Evolutionary conservation across 345 rosid species (phyloP), one percentile per base, ranked within the genome.

Genomic region (Populus euphratica): DNA sequence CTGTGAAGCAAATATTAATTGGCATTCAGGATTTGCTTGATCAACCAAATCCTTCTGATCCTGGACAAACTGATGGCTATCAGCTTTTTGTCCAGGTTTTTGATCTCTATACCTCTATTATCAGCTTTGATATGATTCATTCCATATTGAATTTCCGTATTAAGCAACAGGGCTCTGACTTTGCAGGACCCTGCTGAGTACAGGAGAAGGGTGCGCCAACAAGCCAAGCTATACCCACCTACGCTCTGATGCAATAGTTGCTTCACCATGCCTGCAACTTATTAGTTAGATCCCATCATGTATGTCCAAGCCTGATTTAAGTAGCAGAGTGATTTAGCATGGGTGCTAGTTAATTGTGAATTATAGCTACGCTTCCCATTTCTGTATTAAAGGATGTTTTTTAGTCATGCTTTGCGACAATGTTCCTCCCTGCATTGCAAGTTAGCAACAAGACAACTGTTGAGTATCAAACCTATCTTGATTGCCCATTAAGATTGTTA

Each of bases 181-280:
- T 75, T 80, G 83, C 83, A 92, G 97, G 98, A 94, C 84, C 78
- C 76, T n/a, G 80, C 36, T 0, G 97, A 94, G 81, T 91, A 94
- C 80, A 90, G 86, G 94, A 94, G 81, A 83, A 89, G 95, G 79
- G 91, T 92, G 68, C 86, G 91, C 71, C 88, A 72, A 76, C 97
- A 94, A 82, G 89, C 98, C 39, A 92, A 94, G 88, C 92, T 82
- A 72, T 93, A 88, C 78, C 98, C 98, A 64, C 69, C 75, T 8
- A 5, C 2, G 3, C 31, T 49, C 52, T 18, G 36, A 47, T 5
- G 23, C 33, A 6, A 20, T 71, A 0, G 2, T 18, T 71, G n/a
- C 39, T 47, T 31, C 27, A 71, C 64, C 13, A 59, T 59, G 64
- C 25, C 29, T 59, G 64, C 64, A 23, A 59, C 64, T n/a, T 59